Percentiles rank a stretch among this genome's conserved stretches.
phyloP scores from a whole-genome alignment of 805 yeast species.

The Candida takata region DNA sequence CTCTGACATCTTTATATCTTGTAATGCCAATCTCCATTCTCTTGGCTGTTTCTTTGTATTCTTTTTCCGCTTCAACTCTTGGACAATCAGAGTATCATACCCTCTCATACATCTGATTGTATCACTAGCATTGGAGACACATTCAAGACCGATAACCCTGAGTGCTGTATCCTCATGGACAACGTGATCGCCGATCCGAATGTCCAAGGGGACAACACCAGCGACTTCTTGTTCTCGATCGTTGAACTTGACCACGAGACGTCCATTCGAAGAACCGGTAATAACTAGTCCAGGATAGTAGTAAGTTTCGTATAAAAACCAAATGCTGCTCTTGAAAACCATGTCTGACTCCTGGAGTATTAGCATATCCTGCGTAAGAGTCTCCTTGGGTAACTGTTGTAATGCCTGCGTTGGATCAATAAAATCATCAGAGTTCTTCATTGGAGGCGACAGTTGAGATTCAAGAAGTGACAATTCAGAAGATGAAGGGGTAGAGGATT shows the following conservation, averaged over 20 bases:
- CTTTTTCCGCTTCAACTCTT: slow-evolving; percentile 17
- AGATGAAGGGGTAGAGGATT: not conserved
- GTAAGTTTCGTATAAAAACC: slow-evolving; percentile 45
- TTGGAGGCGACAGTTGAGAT: not conserved
- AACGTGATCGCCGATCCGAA: slow-evolving; percentile 51
- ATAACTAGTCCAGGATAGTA: slow-evolving; percentile 44
- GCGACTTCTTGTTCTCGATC: slow-evolving; percentile 30
- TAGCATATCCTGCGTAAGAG: slow-evolving; percentile 4
- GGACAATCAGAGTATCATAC: slow-evolving; percentile 41
- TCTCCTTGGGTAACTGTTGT: not conserved
- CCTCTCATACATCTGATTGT: slow-evolving; percentile 54
- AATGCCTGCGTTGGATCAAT: not conserved
- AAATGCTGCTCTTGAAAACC: slow-evolving; percentile 34
- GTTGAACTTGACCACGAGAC: slow-evolving; percentile 32
- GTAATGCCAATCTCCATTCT: slow-evolving; percentile 21
- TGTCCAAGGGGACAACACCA: slow-evolving; percentile 35
- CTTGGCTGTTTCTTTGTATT: slow-evolving; percentile 10
- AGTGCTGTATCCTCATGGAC: slow-evolving; percentile 30
- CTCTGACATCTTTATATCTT: slow-evolving; percentile 26
- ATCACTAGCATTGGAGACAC: slow-evolving; percentile 13
- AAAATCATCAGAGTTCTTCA: not conserved
- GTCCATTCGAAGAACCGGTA: slow-evolving; percentile 20
- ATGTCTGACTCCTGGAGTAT: slow-evolving; percentile 25
- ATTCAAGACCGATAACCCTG: slow-evolving; percentile 40
- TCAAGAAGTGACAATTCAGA: slow-evolving; percentile 4